Evolutionary conservation across 2,329 filamentous ascomycete species (phyloP).

Genomic region (Scorias spongiosa): DNA sequence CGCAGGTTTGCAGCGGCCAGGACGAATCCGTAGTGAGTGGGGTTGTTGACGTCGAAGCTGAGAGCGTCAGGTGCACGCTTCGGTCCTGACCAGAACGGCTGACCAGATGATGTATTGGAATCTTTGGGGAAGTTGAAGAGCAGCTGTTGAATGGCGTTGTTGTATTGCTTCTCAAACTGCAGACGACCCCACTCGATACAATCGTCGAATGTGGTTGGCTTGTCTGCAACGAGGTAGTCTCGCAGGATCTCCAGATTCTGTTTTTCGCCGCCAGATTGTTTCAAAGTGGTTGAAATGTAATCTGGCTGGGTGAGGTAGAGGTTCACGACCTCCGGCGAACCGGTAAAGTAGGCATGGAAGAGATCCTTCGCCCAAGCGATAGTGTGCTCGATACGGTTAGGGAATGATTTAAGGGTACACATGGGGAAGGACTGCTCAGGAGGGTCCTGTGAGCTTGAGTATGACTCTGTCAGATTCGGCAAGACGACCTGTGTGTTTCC

Average conservation of each 20-base stretch:
- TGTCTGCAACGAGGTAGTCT: conserved; percentile 81
- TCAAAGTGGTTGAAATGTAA: conserved; percentile 73
- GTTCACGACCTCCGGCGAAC: conserved; percentile 86
- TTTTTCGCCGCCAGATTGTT: conserved; percentile 91
- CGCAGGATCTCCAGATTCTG: conserved; percentile 79
- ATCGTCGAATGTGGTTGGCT: conserved; percentile 84
- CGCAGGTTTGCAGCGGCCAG: conserved; percentile 82
- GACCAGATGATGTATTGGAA: conserved; percentile 70
- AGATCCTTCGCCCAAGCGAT: conserved; percentile 96
- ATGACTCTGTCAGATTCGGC: conserved; percentile 84
- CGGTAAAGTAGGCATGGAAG: conserved; percentile 88
- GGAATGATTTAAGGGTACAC: conserved; percentile 94
- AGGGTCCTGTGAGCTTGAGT: conserved; percentile 91
- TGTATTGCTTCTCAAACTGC: conserved; percentile 92
- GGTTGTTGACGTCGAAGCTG: conserved; percentile 72
- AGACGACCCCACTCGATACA: conserved; percentile 91
- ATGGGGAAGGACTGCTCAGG: conserved; percentile 98
- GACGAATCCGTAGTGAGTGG: conserved; percentile 77
- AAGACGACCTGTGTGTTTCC: conserved; percentile 95
- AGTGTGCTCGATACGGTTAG: conserved; percentile 95
- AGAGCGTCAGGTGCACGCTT: conserved; percentile 90
- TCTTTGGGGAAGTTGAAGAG: conserved; percentile 97
- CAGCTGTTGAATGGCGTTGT: conserved; percentile 89
- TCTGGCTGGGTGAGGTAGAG: conserved; percentile 76
- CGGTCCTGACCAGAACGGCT: conserved; percentile 93